Base-by-base conservation (phyloP, 1,139 yeast species). In the Geotrichum candidum region DNA sequence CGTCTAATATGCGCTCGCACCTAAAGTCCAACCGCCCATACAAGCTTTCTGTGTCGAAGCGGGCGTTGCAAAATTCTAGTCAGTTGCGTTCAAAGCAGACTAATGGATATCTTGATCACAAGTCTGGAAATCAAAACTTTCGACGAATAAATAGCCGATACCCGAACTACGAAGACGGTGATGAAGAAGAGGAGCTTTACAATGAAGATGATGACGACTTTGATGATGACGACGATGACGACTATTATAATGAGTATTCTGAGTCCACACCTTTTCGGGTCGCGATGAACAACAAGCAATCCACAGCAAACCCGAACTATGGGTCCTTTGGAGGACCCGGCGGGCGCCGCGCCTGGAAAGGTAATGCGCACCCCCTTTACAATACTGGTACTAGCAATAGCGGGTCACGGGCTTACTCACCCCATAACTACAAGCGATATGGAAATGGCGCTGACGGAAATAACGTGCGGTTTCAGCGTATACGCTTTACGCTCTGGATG, bases 391-490 rank as follows among this genome's bases (percentile, higher is more conserved):
- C 15, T 18, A 41, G 46, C 46, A 41, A 54, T 27, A 52, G 38
- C 18, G 59, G 66, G 3, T 56, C 60, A 3, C 48, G 62, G 48
- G 64, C 67, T 33, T 71, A 71, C 55, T 70, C 75, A 9, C 76
- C 75, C 2, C 76, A 73, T 63, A 73, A 73, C 59, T 73, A 73
- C 63, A 70, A 69, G 46, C 67, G 68, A 33, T 55, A 55, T 29
- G 63, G 65, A n/a, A 65, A 66, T 11, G 64, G 66, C 3, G 31
- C 54, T 22, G 63, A 60, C 23, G 61, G 63, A 27, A 52, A 62
- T 51, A 25, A 25, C 9, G 65, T 67, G 51, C 66, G 68, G 54
- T 68, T 66, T 56, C 61, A 58, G 25, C 69, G 67, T 25, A 63
- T 73, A 31, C 69, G 76, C 15, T 61, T 71, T 29, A 63, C 69